Evolutionary conservation across 768 basidiomycete genomes (phyloP).

Genomic region (Sistotremastrum suecicum): DNA sequence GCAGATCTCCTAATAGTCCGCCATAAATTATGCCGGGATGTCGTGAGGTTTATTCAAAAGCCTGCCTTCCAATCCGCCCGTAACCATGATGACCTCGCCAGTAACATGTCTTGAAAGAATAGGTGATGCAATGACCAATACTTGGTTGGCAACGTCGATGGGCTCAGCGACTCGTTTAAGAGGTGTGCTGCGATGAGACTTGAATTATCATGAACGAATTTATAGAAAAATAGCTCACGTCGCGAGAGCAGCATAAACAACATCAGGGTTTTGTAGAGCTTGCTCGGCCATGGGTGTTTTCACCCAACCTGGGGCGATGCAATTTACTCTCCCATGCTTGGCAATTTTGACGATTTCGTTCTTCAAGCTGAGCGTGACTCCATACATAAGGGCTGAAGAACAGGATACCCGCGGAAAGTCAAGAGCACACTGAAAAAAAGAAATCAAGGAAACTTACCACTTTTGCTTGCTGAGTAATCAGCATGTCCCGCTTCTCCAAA

Average conservation of each 20-base stretch:
- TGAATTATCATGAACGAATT: background rate
- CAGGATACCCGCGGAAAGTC: background rate
- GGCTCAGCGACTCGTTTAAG: conserved; percentile 54
- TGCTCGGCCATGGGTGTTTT: conserved; percentile 49
- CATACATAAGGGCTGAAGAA: conserved; percentile 53
- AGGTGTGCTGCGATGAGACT: conserved; percentile 33
- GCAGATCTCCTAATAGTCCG: too few species aligned
- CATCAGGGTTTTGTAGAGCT: conserved; percentile 37
- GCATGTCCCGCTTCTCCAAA: conserved; percentile 56
- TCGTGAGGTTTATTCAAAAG: conserved; percentile 30
- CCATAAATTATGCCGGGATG: background rate
- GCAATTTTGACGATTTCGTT: conserved; percentile 74
- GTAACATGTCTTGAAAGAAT: conserved; percentile 55
- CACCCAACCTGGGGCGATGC: conserved; percentile 49
- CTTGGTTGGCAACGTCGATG: conserved; percentile 49
- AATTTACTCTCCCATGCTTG: conserved; percentile 55
- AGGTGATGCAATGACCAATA: conserved; percentile 45
- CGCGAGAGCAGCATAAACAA: conserved; percentile 46
- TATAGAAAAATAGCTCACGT: conserved; percentile 31
- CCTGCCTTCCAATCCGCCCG: conserved; percentile 71
- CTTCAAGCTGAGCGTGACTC: conserved; percentile 51
- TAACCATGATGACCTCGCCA: conserved; percentile 56
- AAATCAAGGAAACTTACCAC: conserved; percentile 28
- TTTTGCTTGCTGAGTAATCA: conserved; percentile 56
- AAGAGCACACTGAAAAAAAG: background rate